A percentile compares a stretch with the other conserved stretches of the same genome.
Conservation (phyloP, 192 early-diverging fungal genomes). For the Podochytrium sp. region DNA sequence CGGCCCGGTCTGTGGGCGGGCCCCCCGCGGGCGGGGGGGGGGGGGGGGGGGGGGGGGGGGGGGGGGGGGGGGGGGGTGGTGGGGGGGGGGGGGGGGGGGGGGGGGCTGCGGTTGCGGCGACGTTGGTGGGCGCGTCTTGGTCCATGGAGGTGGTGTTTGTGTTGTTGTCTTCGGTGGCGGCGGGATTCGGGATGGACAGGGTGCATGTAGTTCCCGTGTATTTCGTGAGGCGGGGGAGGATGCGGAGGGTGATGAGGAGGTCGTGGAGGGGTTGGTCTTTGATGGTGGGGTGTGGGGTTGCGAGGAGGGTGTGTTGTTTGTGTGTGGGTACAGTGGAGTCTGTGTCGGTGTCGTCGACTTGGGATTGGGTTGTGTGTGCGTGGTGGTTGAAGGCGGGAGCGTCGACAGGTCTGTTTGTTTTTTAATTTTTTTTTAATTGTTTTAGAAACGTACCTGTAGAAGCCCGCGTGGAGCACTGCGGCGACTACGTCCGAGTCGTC, state of each 20-base stretch:
- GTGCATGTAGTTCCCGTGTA: conserved; percentile 70
- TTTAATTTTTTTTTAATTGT: too few relatives aligned
- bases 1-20: too few relatives aligned
- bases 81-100: too few relatives aligned
- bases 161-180: background rate
- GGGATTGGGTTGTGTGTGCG: background rate
- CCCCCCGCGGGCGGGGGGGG: too few relatives aligned
- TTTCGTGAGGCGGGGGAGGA: conserved; percentile 68
- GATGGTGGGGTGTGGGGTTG: background rate
- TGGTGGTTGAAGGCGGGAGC: conserved; percentile 30
- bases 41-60: too few relatives aligned
- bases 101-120: too few relatives aligned
- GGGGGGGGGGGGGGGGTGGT: too few relatives aligned
- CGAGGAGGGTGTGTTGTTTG: background rate
- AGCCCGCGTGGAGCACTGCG: too few relatives aligned
- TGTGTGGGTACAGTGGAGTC: conserved; percentile 1
- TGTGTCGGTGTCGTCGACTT: background rate
- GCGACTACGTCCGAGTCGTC: conserved; percentile 86
- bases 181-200: conserved; percentile 24
- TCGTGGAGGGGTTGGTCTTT: conserved; percentile 57
- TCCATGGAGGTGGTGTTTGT: background rate
- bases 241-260: conserved; percentile 67
- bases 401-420: conserved; percentile 52
- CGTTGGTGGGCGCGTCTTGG: background rate
- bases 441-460: background rate